These are phyloP conservation scores for Cyclotella baltica DNA, from an alignment of 108 stramenopile species.

Conservation along the genomic window DNA sequence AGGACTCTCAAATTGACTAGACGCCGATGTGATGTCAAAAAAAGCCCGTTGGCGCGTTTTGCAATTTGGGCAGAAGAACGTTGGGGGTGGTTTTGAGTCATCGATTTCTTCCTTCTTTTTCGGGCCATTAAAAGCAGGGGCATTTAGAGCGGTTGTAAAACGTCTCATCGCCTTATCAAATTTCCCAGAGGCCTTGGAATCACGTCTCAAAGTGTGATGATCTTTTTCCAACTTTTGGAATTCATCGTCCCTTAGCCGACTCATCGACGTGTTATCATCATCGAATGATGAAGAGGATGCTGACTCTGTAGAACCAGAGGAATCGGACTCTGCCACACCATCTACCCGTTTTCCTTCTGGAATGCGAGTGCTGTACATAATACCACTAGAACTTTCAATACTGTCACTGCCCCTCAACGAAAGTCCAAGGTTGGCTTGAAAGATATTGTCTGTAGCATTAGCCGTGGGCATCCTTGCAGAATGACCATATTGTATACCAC, in stretches of 20 bases:
- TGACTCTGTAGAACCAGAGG: slow-evolving; percentile 24
- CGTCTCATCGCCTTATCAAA: slow-evolving; percentile 35
- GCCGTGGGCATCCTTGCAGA: neutral
- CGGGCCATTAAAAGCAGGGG: slow-evolving; percentile 4
- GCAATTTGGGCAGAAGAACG: slow-evolving; percentile 83
- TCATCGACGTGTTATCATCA: slow-evolving; percentile 13
- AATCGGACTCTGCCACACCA: slow-evolving; percentile 13
- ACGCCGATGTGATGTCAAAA: slow-evolving; percentile 76
- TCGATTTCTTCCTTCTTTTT: slow-evolving; percentile 34
- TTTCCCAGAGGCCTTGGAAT: slow-evolving; percentile 5
- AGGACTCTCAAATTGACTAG: slow-evolving; percentile 70
- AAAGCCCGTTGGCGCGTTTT: slow-evolving; percentile 82
- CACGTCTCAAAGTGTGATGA: neutral
- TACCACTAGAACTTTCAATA: neutral
- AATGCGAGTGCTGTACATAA: slow-evolving; percentile 10
- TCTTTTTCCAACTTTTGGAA: slow-evolving; percentile 26
- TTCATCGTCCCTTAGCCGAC: slow-evolving; percentile 7
- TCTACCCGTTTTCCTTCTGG: neutral
- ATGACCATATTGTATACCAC: too few species aligned
- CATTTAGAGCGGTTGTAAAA: slow-evolving; percentile 33
- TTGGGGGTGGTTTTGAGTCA: slow-evolving; percentile 63
- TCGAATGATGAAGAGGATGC: slow-evolving; percentile 29
- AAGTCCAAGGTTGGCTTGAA: neutral
- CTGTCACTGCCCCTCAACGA: slow-evolving; percentile 6
- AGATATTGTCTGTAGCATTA: neutral